Percentiles rank a stretch among this genome's conserved stretches.
phyloP scores from a whole-genome alignment of 1,284 basidiomycete genomes.

The Pseudozyma thailandica region DNA sequence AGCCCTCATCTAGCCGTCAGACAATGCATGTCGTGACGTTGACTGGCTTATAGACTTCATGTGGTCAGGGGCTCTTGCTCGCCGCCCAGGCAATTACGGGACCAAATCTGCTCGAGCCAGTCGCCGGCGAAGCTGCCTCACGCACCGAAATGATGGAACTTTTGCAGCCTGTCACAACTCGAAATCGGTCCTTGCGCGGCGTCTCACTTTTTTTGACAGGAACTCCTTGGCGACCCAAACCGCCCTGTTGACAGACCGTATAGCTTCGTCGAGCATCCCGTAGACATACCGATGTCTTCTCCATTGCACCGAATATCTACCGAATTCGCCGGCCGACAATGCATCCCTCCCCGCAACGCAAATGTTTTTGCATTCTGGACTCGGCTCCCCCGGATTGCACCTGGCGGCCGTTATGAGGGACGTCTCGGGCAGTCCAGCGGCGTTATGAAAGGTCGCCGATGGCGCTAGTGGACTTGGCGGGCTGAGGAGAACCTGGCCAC shows the following conservation, averaged over 20 bases:
- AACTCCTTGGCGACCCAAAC: constrained; percentile 6
- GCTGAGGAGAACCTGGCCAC: constrained; percentile 1
- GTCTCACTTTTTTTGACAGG: constrained; percentile 10
- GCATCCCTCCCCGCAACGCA: neutral
- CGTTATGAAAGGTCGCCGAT: no score
- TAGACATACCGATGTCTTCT: constrained; percentile 11
- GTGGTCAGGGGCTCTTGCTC: no score
- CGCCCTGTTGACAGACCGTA: neutral
- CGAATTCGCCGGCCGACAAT: constrained; percentile 29
- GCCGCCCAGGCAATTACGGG: no score
- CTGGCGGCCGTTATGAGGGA: neutral
- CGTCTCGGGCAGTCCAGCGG: no score
- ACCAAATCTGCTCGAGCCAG: no score
- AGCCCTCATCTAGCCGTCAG: no score
- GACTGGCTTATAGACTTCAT: no score
- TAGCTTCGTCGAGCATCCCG: constrained; percentile 9
- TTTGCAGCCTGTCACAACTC: neutral
- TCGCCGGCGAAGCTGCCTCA: no score
- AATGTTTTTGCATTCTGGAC: constrained; percentile 14
- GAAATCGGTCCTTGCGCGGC: constrained; percentile 32
- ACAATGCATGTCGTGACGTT: no score
- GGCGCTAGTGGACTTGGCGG: no score
- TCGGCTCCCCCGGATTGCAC: neutral
- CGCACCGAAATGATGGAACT: neutral
- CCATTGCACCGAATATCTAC: constrained; percentile 15